A percentile compares a stretch with the other conserved stretches of the same genome.
Evolutionary conservation across 768 basidiomycete genomes (phyloP).

Genomic region (Hypholoma fasciculare): DNA sequence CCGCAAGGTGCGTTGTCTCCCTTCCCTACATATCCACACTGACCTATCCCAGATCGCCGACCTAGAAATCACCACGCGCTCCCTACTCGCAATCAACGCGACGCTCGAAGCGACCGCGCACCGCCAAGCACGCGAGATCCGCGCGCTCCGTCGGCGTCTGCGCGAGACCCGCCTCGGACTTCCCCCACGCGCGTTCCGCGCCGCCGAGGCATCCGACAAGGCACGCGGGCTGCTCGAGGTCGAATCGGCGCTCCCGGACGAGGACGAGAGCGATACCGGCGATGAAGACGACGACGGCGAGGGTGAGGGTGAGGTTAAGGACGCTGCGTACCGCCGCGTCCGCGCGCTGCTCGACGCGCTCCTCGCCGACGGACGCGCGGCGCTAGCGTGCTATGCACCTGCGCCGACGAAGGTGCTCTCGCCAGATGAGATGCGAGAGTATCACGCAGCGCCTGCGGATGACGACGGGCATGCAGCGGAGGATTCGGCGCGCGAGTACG

Average conservation of each 20-base stretch:
- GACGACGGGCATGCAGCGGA: too few relatives aligned
- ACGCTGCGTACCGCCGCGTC: conserved; percentile 64
- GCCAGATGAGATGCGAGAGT: conserved; percentile 68
- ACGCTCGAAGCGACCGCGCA: conserved; percentile 80
- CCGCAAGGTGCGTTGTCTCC: conserved; percentile 62
- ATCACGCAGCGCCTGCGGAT: conserved; percentile 38
- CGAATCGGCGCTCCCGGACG: conserved; percentile 25
- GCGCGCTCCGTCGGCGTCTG: conserved; percentile 78
- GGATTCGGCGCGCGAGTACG: conserved; percentile 18
- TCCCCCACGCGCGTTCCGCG: conserved; percentile 63
- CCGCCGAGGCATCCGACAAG: conserved; percentile 51
- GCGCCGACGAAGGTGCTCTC: conserved; percentile 57
- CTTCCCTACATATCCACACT: not conserved
- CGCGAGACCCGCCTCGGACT: conserved; percentile 81
- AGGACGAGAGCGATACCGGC: conserved; percentile 49
- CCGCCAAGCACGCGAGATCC: conserved; percentile 81
- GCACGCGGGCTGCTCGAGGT: conserved; percentile 30
- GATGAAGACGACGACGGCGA: conserved; percentile 44
- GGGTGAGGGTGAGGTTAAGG: conserved; percentile 29
- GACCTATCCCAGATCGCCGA: conserved; percentile 71
- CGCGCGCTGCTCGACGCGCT: conserved; percentile 64
- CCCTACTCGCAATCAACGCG: conserved; percentile 82
- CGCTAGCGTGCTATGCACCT: conserved; percentile 57
- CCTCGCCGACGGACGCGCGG: conserved; percentile 55
- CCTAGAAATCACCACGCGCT: conserved; percentile 87